A percentile compares a stretch with the other conserved stretches of the same genome.
phyloP scores from a whole-genome alignment of 176 grass and related monocot genomes.

The Hordeum marinum region DNA sequence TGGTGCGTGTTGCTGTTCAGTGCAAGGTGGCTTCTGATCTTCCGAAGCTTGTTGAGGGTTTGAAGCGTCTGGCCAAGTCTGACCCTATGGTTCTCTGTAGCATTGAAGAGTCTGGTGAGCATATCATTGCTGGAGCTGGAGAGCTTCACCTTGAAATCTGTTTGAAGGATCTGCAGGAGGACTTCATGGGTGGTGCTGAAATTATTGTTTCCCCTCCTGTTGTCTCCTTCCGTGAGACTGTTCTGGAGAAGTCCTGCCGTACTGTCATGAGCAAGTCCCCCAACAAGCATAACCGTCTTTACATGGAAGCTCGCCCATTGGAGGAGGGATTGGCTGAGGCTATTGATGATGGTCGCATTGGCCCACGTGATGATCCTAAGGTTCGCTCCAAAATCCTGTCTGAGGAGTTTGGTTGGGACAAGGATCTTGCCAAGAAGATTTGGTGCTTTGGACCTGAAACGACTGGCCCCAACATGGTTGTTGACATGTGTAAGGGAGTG shows the following conservation, averaged over 20 bases:
- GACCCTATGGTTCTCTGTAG: slow-evolving; percentile 75
- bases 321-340: slow-evolving; percentile 76
- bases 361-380: slow-evolving; percentile 73
- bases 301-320: slow-evolving; percentile 77
- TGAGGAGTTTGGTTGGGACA: slow-evolving; percentile 81
- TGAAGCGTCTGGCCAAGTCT: slow-evolving; percentile 73
- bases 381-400: slow-evolving; percentile 61
- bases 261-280: slow-evolving; percentile 89
- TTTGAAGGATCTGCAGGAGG: slow-evolving; percentile 68
- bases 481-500: slow-evolving; percentile 93
- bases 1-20: slow-evolving; percentile 78
- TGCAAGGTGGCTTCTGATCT: slow-evolving; percentile 76
- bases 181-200: slow-evolving; percentile 89
- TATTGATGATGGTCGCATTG: slow-evolving; percentile 62
- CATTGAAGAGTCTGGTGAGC: slow-evolving; percentile 85
- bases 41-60: slow-evolving; percentile 81
- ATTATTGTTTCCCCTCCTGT: slow-evolving; percentile 68
- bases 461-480: slow-evolving; percentile 77
- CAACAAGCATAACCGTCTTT: slow-evolving; percentile 81
- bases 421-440: slow-evolving; percentile 88
- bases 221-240: slow-evolving; percentile 91
- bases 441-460: slow-evolving; percentile 92
- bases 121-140: slow-evolving; percentile 79
- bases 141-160: slow-evolving; percentile 85
- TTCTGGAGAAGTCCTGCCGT: slow-evolving; percentile 65